Conservation (phyloP, 106 monocot species). For the Amphibolis antarctica region DNA sequence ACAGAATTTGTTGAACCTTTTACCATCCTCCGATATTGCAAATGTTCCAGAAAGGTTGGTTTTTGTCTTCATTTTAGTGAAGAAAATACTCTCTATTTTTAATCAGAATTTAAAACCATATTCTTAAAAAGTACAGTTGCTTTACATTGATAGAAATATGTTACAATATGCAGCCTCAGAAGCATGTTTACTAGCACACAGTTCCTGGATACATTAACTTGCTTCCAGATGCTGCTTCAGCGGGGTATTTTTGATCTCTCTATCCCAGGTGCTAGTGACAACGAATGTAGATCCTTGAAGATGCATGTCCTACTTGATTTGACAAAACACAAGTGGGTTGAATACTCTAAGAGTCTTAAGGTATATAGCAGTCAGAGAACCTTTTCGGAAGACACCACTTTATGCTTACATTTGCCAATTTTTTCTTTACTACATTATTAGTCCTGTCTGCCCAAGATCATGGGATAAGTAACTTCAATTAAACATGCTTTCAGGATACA, state of each 20-base stretch:
- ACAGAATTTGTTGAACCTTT: slow-evolving; percentile 45
- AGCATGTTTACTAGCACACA: slow-evolving; percentile 53
- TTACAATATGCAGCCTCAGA: slow-evolving; percentile 42
- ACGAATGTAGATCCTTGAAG: slow-evolving; percentile 35
- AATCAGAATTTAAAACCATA: background rate
- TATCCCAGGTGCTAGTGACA: slow-evolving; percentile 17
- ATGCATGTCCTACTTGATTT: slow-evolving; percentile 38
- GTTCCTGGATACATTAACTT: slow-evolving; percentile 42
- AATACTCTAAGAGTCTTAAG: slow-evolving; percentile 42
- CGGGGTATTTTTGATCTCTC: slow-evolving; percentile 50
- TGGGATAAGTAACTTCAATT: background rate
- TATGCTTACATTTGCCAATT: background rate
- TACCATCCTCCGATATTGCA: slow-evolving; percentile 48
- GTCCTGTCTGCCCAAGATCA: background rate
- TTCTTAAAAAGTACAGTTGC: background rate
- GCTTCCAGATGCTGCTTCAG: slow-evolving; percentile 52
- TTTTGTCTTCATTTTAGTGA: background rate
- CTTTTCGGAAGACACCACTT: background rate
- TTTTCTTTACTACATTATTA: background rate
- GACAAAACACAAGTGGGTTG: slow-evolving; percentile 46
- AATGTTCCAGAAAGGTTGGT: slow-evolving; percentile 48
- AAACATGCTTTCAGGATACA: slow-evolving; percentile 33
- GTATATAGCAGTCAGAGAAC: slow-evolving; percentile 13
- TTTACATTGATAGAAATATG: background rate
- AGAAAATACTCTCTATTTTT: background rate